Base-by-base conservation (phyloP, 116 monocot genomes). In the Dioscorea cayenensis region DNA sequence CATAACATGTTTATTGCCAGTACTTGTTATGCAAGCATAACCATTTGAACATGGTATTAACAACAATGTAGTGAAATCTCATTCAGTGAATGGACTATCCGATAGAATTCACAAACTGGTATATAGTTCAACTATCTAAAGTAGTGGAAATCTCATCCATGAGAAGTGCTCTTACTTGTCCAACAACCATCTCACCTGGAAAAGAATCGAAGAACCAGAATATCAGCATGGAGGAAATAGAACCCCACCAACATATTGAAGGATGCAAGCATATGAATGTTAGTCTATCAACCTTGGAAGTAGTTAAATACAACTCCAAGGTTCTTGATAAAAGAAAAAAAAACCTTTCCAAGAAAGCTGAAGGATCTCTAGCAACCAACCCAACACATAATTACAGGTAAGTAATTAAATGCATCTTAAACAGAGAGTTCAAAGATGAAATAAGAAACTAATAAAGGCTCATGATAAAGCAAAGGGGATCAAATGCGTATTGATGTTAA, bases 81-180 rank as follows among this genome's bases (percentile, higher is more conserved):
- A 25, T 25, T 1, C 1, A 25, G 73, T 94, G 93, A 67, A 87
- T 71, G 16, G 80, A 77, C 63, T 89, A 90, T 29, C 90, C 77
- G 23, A 94, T 79, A 8, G 87, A 89, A 62, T 89, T 90, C 16
- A 94, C 83, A 28, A 90, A 90, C 60, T 94, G 89, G 74, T 72
- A 94, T 5, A 90, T 94, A 7, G 93, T 94, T 5, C 90, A 94
- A 75, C 93, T 94, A 64, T 94, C 93, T 3, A 94, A 69, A 18
- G 90, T 90, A 20, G 93, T 94, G 0, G 93, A 94, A 49, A 94
- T 94, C 75, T 94, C 93, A 73, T 94, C 93, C 93, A 94, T 94
- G 80, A 94, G 81, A 36, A 94, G 80, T n/a, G 85, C 93, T 61
- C 78, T 94, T n/a, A 90, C 78, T 14, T 90, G 90, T 43, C 93